These are phyloP conservation scores for Stereum hirsutum DNA, from an alignment of 1,284 basidiomycete genomes.

Conservation along the genomic window DNA sequence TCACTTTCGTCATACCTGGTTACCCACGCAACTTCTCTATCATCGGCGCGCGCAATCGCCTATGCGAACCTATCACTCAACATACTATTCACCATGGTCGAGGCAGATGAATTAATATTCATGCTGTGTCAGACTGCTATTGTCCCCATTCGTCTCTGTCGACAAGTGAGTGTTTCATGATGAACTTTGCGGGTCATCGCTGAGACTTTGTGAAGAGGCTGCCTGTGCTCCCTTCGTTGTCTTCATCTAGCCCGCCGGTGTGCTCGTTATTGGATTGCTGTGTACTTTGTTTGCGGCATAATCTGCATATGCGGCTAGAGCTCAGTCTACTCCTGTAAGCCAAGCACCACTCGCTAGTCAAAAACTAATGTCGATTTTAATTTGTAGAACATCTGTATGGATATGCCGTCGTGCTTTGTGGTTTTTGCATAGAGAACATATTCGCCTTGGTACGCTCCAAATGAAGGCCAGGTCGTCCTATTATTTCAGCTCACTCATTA, in stretches of 20 bases:
- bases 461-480: too few relatives aligned
- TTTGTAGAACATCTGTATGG: constrained; percentile 29
- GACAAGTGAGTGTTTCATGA: constrained; percentile 35
- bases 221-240: constrained; percentile 36
- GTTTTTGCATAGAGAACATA: constrained; percentile 40
- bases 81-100: constrained; percentile 37
- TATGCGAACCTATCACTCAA: constrained; percentile 51
- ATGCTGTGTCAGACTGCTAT: constrained; percentile 30
- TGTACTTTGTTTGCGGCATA: constrained; percentile 60
- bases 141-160: constrained; percentile 41
- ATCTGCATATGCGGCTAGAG: constrained; percentile 52
- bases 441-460: constrained; percentile 47
- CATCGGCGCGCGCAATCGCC: constrained; percentile 43
- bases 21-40: constrained; percentile 51
- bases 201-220: constrained; percentile 26
- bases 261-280: constrained; percentile 55
- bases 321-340: constrained; percentile 44
- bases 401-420: constrained; percentile 43
- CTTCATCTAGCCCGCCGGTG: constrained; percentile 31
- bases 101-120: constrained; percentile 37
- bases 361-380: constrained; percentile 1
- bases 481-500: not conserved
- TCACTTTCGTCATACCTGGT: constrained; percentile 53
- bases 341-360: not conserved
- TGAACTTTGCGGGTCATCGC: not conserved